These are phyloP conservation scores for Extremus antarcticus DNA, from an alignment of 495 filamentous ascomycete species.

Conservation along the genomic window DNA sequence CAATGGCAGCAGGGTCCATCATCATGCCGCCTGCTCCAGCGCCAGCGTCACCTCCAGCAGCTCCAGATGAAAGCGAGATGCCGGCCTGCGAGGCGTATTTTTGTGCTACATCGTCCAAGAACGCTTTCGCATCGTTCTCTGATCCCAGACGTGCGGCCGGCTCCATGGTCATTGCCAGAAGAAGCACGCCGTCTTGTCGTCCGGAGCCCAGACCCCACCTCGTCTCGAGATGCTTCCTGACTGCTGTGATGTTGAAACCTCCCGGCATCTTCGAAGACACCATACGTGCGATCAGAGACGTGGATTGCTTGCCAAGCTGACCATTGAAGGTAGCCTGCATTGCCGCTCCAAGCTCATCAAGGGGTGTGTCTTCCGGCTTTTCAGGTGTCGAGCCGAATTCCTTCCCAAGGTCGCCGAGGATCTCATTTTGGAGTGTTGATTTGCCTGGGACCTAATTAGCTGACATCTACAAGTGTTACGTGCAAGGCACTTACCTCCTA, in stretches of 20 bases:
- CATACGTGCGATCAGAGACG: constrained; percentile 81
- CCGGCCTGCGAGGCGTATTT: constrained; percentile 83
- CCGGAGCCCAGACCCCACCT: constrained; percentile 83
- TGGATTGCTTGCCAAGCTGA: constrained; percentile 92
- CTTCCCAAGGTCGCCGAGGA: constrained; percentile 89
- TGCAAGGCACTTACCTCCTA: constrained; percentile 70
- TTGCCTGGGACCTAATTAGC: constrained; percentile 50
- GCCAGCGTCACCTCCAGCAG: constrained; percentile 64
- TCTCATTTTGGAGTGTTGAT: constrained; percentile 96
- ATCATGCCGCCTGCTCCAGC: constrained; percentile 76
- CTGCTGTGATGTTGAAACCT: constrained; percentile 94
- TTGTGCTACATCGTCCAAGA: constrained; percentile 72
- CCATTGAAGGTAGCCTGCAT: constrained; percentile 99
- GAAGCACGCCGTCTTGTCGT: constrained; percentile 80
- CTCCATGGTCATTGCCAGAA: constrained; percentile 87
- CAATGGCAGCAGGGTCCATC: constrained; percentile 97
- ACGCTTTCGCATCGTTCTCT: constrained; percentile 83
- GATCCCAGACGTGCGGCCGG: constrained; percentile 77
- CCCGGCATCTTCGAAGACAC: constrained; percentile 99
- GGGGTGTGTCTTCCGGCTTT: constrained; percentile 93
- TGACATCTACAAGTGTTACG: too few relatives aligned
- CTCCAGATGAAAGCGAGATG: constrained; percentile 68
- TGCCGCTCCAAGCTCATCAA: constrained; percentile 87
- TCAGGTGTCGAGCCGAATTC: constrained; percentile 97
- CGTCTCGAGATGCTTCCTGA: constrained; percentile 88